Evolutionary conservation across 2,329 filamentous ascomycete species (phyloP).

Genomic region (Cladosporium sp.): DNA sequence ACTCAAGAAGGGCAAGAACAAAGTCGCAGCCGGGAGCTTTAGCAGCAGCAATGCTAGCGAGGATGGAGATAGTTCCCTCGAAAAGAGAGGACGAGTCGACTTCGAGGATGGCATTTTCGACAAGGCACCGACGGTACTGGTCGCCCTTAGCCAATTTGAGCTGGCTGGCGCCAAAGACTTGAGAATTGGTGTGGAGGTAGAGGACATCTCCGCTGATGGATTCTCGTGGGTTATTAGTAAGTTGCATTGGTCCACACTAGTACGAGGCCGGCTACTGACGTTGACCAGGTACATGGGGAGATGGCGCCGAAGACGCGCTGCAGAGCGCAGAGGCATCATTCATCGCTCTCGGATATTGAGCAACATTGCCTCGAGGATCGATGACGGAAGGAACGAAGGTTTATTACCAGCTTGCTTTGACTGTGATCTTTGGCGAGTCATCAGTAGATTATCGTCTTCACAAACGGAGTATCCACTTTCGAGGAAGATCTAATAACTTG

Average conservation of each 20-base stretch:
- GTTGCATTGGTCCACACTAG: background rate
- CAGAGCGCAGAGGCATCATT: constrained; percentile 9
- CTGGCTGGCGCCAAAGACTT: constrained; percentile 6
- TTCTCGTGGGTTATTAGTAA: constrained; percentile 12
- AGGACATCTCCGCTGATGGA: constrained; percentile 2
- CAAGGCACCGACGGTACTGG: constrained; percentile 17
- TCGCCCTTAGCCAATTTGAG: constrained; percentile 11
- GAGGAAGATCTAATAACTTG: too few species aligned
- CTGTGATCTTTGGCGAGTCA: too few species aligned
- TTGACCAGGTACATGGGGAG: constrained; percentile 6
- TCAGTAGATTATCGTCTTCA: too few species aligned
- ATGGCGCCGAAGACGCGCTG: background rate
- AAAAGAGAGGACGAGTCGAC: constrained; percentile 10
- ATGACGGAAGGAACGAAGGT: too few species aligned
- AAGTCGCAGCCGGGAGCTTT: constrained; percentile 17
- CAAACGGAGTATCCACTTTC: too few species aligned
- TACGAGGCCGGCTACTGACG: background rate
- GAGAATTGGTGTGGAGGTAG: constrained; percentile 11
- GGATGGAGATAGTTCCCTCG: background rate
- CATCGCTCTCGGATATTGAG: constrained; percentile 11
- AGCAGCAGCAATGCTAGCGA: constrained; percentile 10
- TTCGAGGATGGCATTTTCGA: constrained; percentile 14
- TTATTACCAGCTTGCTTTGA: too few species aligned
- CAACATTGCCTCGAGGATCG: too few species aligned
- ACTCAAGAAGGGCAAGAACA: constrained; percentile 17